Evolutionary conservation across 306 rosid species (phyloP), one percentile per base, ranked within the genome.

Genomic region (Inga leiocalycina): DNA sequence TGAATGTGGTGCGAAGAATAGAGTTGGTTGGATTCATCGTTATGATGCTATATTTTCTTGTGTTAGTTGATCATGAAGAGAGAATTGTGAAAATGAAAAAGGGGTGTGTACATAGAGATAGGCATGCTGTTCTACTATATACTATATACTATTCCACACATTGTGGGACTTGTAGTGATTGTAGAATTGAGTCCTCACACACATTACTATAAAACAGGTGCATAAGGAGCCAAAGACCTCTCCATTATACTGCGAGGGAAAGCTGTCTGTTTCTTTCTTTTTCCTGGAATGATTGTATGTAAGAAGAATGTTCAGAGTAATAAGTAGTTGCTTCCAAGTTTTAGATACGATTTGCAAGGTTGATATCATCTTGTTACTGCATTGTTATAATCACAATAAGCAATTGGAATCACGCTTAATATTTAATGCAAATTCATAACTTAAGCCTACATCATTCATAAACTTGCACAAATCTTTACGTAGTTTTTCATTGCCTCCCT

Each of bases 231-330:
- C 85, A 22, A 65, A 65, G 49, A 43, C 57, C 78, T 62, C 79
- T 78, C 66, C 74, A 37, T 68, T 61, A 39, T 84, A 15, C 62
- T 19, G 7, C 61, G 4, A 52, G 61, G 61, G 70, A 86, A 74
- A 54, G 81, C 72, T 72, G 57, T 76, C 64, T 62, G 62, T 37
- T 56, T 61, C 45, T 8, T 27, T 62, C 66, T 19, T 6, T 19
- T 56, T 56, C 4, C 56, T 71, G 32, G 76, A 37, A 20, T 30
- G 72, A 39, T 14, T 52, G 45, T 74, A 27, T 84, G 84, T 79
- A 83, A 66, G 56, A 91, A 88, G 84, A 81, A 82, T 79, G 10
- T 57, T 82, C 86, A 76, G 45, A 81, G 80, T 20, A 75, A 86
- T 80, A 84, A 59, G 69, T 39, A 39, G 76, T 49, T 77, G 73